Conservation (phyloP, 2,329 filamentous ascomycete species). For the Tolypocladium endophyticum region DNA sequence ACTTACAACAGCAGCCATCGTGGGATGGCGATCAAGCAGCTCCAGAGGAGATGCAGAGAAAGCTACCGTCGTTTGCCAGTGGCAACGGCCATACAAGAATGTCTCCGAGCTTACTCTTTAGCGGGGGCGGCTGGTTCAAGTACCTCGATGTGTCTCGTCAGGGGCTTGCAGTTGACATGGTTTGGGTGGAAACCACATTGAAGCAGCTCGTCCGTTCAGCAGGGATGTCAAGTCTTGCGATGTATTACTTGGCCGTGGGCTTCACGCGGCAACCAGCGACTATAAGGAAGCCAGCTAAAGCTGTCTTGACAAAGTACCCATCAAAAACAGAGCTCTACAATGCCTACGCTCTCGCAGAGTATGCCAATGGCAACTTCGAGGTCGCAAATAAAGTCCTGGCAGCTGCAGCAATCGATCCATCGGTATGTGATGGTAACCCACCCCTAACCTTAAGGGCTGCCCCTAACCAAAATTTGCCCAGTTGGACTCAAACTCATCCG, state of each 20-base stretch:
- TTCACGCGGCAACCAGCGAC: constrained; percentile 39
- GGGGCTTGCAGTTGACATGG: constrained; percentile 19
- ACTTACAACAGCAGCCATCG: not conserved
- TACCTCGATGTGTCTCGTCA: constrained; percentile 20
- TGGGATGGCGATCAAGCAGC: constrained; percentile 5
- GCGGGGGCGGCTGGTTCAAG: constrained; percentile 32
- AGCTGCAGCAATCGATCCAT: constrained; percentile 42
- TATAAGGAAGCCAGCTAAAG: constrained; percentile 62
- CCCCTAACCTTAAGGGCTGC: not conserved
- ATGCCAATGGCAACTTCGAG: constrained; percentile 41
- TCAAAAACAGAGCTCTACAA: constrained; percentile 63
- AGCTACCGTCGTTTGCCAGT: constrained; percentile 18
- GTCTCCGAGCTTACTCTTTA: constrained; percentile 44
- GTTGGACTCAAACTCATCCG: constrained; percentile 9
- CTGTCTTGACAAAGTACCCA: constrained; percentile 57
- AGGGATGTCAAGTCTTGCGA: constrained; percentile 34
- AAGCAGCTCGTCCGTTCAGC: constrained; percentile 44
- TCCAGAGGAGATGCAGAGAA: constrained; percentile 11
- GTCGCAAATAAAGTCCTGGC: constrained; percentile 55
- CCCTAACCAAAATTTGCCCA: constrained; percentile 4
- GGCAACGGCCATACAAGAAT: constrained; percentile 17
- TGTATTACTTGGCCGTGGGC: constrained; percentile 62
- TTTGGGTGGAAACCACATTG: constrained; percentile 44
- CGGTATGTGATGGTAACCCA: constrained; percentile 13
- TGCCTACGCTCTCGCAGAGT: constrained; percentile 66